Evolutionary conservation across 306 rosid genomes (phyloP).

Genomic region (Trichosanthes cucumerina): DNA sequence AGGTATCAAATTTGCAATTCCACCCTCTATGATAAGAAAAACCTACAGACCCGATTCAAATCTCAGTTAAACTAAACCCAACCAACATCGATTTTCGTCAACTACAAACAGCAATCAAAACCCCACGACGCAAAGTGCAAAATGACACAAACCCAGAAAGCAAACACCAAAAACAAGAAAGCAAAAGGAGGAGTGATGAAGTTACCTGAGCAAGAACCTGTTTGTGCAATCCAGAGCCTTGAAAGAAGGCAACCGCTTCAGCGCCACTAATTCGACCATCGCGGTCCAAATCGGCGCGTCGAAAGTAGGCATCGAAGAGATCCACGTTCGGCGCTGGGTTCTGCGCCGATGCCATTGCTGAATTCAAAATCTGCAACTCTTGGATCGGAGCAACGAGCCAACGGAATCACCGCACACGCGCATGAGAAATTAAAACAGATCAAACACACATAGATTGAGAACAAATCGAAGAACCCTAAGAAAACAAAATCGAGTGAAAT

Average conservation of each 20-base stretch:
- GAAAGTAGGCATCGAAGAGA: slow-evolving; percentile 93
- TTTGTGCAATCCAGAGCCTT: slow-evolving; percentile 77
- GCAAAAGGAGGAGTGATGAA: not conserved
- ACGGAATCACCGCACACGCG: slow-evolving; percentile 1
- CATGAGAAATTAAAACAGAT: slow-evolving; percentile 1
- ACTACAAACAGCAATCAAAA: not conserved
- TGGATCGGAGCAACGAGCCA: slow-evolving; percentile 40
- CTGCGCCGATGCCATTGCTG: slow-evolving; percentile 54
- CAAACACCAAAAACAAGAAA: not conserved
- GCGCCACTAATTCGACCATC: slow-evolving; percentile 92
- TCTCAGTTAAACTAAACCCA: not conserved
- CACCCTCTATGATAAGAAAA: not conserved
- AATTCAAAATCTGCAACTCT: slow-evolving; percentile 27
- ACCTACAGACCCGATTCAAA: not conserved
- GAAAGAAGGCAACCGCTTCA: slow-evolving; percentile 92
- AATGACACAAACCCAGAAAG: not conserved
- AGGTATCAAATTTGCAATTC: not conserved
- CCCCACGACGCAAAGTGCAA: not conserved
- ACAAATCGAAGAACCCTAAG: slow-evolving; percentile 17
- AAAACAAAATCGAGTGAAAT: not conserved
- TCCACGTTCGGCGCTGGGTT: slow-evolving; percentile 66
- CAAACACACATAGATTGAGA: slow-evolving; percentile 4
- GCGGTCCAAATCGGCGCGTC: slow-evolving; percentile 92
- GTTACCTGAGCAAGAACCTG: slow-evolving; percentile 87
- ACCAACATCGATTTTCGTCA: not conserved